Evolutionary conservation across 2,329 filamentous ascomycete genomes (phyloP).

Genomic region (Pseudonectria foliicola): DNA sequence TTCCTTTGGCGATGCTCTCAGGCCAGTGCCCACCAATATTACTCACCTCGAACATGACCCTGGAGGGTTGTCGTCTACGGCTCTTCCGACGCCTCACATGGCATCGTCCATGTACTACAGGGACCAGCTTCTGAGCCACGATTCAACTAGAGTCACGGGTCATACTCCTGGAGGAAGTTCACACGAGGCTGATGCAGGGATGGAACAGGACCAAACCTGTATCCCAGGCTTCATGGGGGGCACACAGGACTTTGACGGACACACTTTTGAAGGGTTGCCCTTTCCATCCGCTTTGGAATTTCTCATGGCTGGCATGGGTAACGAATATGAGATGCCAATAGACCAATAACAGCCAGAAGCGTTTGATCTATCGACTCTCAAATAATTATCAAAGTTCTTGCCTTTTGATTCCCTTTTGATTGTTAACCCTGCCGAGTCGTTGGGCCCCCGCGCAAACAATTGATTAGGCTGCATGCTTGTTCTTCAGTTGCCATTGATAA

Average conservation of each 20-base stretch:
- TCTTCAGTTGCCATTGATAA: conserved; percentile 17
- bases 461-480: conserved; percentile 1
- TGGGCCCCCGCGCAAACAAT: not conserved
- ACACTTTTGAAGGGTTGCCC: conserved; percentile 15
- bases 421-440: too few species aligned
- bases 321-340: conserved; percentile 17
- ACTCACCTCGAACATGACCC: conserved; percentile 2
- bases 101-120: conserved; percentile 1
- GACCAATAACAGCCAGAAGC: not conserved
- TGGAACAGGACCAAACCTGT: conserved; percentile 9
- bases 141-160: conserved; percentile 10
- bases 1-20: conserved; percentile 12
- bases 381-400: too few species aligned
- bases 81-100: conserved; percentile 6
- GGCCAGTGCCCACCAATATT: conserved; percentile 7
- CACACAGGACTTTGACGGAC: conserved; percentile 7
- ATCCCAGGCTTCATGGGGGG: conserved; percentile 9
- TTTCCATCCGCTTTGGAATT: conserved; percentile 25
- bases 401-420: too few species aligned
- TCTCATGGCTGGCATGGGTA: conserved; percentile 24
- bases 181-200: not conserved
- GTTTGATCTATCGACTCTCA: too few species aligned
- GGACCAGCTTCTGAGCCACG: conserved; percentile 1
- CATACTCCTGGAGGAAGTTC: conserved; percentile 8
- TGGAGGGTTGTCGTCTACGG: conserved; percentile 2